Evolutionary conservation across 306 rosid genomes (phyloP).

Genomic region (Prunus persica): Prunus_persica_NCBIv2 NC_034015.1:16796001-16796500

Average conservation of each 20-base stretch:
- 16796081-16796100: conserved; percentile 94
- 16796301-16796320: not conserved
- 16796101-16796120: conserved; percentile 92
- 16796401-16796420: conserved; percentile 1
- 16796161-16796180: conserved; percentile 98
- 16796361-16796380: not conserved
- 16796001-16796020: conserved; percentile 4
- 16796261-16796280: not conserved
- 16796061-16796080: conserved; percentile 72
- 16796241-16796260: not conserved
- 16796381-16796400: not conserved
- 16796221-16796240: not conserved
- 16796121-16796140: conserved; percentile 83
- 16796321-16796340: not conserved
- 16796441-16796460: conserved; percentile 3
- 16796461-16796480: conserved; percentile 18
- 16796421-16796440: conserved; percentile 6
- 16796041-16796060: not conserved
- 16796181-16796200: conserved; percentile 26
- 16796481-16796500: conserved; percentile 83
- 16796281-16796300: not conserved
- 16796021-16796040: not conserved
- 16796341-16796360: not conserved
- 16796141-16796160: conserved; percentile 77
- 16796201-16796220: not conserved